phyloP scores from a whole-genome alignment of 352 stramenopile genomes.

The Discostella stelligera region DNA sequence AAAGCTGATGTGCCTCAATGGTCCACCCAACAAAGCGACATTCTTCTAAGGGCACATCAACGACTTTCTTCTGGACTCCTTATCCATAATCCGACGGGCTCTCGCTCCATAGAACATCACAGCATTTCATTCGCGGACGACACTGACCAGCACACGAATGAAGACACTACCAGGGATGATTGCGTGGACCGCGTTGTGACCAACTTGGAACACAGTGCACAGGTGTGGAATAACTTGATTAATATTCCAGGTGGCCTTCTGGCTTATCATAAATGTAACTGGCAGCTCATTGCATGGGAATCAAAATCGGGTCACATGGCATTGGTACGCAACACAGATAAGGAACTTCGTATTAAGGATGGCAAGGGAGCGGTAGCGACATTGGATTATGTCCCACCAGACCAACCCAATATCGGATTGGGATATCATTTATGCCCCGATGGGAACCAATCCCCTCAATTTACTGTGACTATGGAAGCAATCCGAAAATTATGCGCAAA shows the following conservation, averaged over 20 bases:
- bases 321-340: too few species aligned
- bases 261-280: constrained; percentile 30
- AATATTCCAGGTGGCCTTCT: background rate
- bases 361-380: constrained; percentile 7
- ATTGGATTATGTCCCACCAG: constrained; percentile 8
- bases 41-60: constrained; percentile 8
- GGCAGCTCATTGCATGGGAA: constrained; percentile 23
- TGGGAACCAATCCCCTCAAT: constrained; percentile 9
- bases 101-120: background rate
- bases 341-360: constrained; percentile 1
- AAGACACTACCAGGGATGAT: too few species aligned
- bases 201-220: background rate
- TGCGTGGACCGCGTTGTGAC: too few species aligned
- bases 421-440: constrained; percentile 9
- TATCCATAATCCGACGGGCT: background rate
- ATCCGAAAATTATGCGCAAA: background rate
- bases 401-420: constrained; percentile 24
- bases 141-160: constrained; percentile 6
- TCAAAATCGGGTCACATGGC: too few species aligned
- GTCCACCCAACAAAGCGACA: constrained; percentile 1
- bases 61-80: background rate
- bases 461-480: background rate
- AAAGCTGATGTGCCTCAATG: background rate
- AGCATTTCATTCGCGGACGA: constrained; percentile 35
- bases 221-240: constrained; percentile 22